These are phyloP conservation scores for Kokia cookei DNA, from an alignment of 441 rosid genomes.

Conservation along the genomic window DNA sequence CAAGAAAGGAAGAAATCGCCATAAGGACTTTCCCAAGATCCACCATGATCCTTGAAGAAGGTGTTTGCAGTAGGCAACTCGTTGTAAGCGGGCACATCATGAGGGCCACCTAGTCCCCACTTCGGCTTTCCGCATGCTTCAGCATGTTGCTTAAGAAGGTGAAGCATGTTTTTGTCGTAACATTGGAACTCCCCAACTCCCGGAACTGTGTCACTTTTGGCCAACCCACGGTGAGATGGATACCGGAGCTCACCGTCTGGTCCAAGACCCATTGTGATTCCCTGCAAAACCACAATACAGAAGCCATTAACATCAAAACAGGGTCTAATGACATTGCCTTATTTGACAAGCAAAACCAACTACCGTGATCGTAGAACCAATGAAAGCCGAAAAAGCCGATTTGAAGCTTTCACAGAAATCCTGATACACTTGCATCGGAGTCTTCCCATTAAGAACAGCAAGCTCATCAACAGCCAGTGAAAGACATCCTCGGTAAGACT, in stretches of 20 bases:
- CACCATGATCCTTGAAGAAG: constrained; percentile 69
- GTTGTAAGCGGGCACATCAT: constrained; percentile 56
- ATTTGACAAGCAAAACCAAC: neutral
- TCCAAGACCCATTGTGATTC: constrained; percentile 80
- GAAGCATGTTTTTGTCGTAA: constrained; percentile 71
- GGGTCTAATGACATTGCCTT: neutral
- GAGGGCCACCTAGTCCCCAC: constrained; percentile 93
- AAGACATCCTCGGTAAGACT: constrained; percentile 48
- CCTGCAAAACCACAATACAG: constrained; percentile 34
- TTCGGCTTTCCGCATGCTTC: constrained; percentile 60
- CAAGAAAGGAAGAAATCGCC: constrained; percentile 83
- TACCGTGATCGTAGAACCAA: constrained; percentile 71
- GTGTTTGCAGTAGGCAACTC: constrained; percentile 35
- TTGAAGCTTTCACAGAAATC: constrained; percentile 80
- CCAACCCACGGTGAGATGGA: constrained; percentile 47
- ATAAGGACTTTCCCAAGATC: constrained; percentile 80
- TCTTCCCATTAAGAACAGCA: constrained; percentile 65
- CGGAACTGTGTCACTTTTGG: constrained; percentile 15
- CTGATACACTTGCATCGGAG: constrained; percentile 60
- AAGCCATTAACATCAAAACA: no score
- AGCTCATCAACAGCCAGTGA: constrained; percentile 74
- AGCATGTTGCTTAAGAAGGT: constrained; percentile 56
- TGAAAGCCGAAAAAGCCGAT: constrained; percentile 50
- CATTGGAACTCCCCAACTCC: constrained; percentile 89
- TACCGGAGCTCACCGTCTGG: constrained; percentile 78